Evolutionary conservation across 2,329 filamentous ascomycete genomes (phyloP).

Genomic region (Xylaria sp.): DNA sequence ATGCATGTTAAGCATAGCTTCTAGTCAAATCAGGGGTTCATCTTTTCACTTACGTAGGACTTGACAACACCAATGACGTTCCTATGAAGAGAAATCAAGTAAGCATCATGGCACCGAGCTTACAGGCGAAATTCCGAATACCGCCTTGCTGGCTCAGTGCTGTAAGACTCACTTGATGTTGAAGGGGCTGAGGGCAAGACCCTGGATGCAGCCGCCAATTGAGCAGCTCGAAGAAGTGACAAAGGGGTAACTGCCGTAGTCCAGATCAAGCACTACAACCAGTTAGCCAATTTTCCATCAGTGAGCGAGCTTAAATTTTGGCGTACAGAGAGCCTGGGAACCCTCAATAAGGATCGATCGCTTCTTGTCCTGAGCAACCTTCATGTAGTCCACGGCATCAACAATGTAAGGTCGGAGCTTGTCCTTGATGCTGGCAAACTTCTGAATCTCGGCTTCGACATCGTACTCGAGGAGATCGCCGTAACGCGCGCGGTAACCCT

Average conservation of each 20-base stretch:
- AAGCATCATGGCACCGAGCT: not conserved
- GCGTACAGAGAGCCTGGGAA: constrained; percentile 46
- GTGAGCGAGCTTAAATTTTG: not conserved
- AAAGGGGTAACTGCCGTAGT: constrained; percentile 47
- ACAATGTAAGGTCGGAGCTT: constrained; percentile 57
- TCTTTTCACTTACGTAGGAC: constrained; percentile 37
- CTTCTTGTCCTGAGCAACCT: constrained; percentile 52
- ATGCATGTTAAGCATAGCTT: not conserved
- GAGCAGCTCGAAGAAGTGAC: constrained; percentile 53
- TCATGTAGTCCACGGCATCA: constrained; percentile 62
- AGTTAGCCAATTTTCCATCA: not conserved
- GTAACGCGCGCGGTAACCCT: constrained; percentile 60
- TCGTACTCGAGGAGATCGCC: constrained; percentile 61
- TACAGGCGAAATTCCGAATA: not conserved
- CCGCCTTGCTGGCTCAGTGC: not conserved
- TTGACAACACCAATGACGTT: constrained; percentile 50
- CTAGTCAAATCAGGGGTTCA: not conserved
- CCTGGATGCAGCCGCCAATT: constrained; percentile 50
- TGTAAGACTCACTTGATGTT: constrained; percentile 42
- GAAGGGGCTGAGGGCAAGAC: constrained; percentile 46
- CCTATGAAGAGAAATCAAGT: constrained; percentile 1
- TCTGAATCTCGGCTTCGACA: constrained; percentile 61
- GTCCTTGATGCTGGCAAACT: constrained; percentile 54
- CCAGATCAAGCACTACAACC: constrained; percentile 48
- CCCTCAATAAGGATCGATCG: constrained; percentile 63